Conservation (phyloP, 148 eudicot species). For the Rheum nobile region DNA sequence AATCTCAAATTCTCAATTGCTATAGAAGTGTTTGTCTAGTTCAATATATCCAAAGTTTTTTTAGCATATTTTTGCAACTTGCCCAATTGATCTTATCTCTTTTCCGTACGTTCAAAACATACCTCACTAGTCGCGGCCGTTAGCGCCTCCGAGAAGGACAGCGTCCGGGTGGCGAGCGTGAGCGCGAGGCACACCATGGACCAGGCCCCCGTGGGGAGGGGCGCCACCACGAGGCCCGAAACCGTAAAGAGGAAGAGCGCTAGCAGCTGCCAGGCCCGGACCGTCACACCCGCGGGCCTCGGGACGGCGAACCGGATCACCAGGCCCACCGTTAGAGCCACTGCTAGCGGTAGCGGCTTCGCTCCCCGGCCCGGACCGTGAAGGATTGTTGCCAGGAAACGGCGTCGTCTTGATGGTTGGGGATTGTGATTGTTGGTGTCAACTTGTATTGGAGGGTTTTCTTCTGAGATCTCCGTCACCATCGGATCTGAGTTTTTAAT, state of each 20-base stretch:
- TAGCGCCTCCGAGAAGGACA: conserved; percentile 50
- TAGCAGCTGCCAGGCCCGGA: conserved; percentile 67
- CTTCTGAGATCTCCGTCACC: background rate
- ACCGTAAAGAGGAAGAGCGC: conserved; percentile 58
- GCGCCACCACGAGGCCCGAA: conserved; percentile 51
- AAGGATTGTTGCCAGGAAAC: background rate
- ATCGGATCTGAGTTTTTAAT: background rate
- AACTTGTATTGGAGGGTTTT: background rate
- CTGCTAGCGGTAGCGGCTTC: conserved; percentile 33
- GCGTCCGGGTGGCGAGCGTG: conserved; percentile 43
- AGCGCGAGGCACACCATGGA: conserved; percentile 52
- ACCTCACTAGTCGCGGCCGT: conserved; percentile 48
- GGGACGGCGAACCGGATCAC: conserved; percentile 55
- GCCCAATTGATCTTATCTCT: no score
- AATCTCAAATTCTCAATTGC: no score
- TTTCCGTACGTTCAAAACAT: no score
- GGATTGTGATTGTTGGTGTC: background rate
- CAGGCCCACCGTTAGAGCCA: conserved; percentile 37
- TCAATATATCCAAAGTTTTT: no score
- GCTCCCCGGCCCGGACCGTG: conserved; percentile 22
- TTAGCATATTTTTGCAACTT: no score
- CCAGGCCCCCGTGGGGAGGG: conserved; percentile 83
- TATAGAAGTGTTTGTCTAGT: no score
- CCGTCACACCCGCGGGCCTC: conserved; percentile 37
- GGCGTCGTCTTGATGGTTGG: background rate